Conservation (phyloP, 495 filamentous ascomycete species). For the Trichocladium uniseriatum region DNA sequence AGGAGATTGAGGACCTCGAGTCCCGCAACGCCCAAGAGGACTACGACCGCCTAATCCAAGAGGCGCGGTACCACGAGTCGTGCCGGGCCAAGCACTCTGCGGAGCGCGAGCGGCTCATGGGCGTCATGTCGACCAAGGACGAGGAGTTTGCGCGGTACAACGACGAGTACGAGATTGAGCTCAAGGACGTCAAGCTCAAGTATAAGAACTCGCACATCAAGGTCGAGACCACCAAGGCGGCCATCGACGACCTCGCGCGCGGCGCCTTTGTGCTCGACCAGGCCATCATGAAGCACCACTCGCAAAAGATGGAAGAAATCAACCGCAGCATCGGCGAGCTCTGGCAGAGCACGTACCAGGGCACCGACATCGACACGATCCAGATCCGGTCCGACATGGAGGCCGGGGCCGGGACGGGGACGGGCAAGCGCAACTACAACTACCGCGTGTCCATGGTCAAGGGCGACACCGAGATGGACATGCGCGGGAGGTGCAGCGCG, state of each 20-base stretch:
- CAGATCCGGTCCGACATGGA: slow-evolving; percentile 87
- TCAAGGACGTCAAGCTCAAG: slow-evolving; percentile 69
- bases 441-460: slow-evolving; percentile 99
- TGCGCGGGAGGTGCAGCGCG: slow-evolving; percentile 94
- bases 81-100: slow-evolving; percentile 50
- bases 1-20: slow-evolving; percentile 68
- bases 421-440: slow-evolving; percentile 80
- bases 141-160: slow-evolving; percentile 59
- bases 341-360: slow-evolving; percentile 94
- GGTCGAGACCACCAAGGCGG: slow-evolving; percentile 86
- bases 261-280: slow-evolving; percentile 77
- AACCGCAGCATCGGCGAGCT: slow-evolving; percentile 91
- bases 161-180: slow-evolving; percentile 74
- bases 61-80: slow-evolving; percentile 53
- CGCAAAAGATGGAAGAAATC: slow-evolving; percentile 96
- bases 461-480: slow-evolving; percentile 95
- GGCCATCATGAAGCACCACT: slow-evolving; percentile 94
- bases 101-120: slow-evolving; percentile 48
- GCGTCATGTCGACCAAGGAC: slow-evolving; percentile 72
- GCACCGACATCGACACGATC: slow-evolving; percentile 95
- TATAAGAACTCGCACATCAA: slow-evolving; percentile 85
- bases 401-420: slow-evolving; percentile 27
- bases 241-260: slow-evolving; percentile 76
- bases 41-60: slow-evolving; percentile 58
- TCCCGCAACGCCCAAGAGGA: slow-evolving; percentile 75